Percentiles rank a stretch among this genome's conserved stretches.
These are phyloP conservation scores for Elsinoe australis DNA, from an alignment of 2,329 filamentous ascomycete genomes.

Conservation along the genomic window DNA sequence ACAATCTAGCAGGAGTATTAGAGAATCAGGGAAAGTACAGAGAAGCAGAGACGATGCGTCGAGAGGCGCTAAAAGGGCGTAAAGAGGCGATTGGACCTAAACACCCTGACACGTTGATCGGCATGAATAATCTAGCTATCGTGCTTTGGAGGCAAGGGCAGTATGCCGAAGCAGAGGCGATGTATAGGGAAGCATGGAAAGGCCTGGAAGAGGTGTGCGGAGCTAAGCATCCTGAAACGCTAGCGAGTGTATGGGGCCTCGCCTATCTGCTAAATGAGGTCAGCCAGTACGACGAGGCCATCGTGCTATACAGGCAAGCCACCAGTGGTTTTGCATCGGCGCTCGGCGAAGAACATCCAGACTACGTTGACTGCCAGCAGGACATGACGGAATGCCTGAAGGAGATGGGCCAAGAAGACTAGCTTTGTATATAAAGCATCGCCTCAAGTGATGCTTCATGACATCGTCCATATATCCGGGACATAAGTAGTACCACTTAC, in stretches of 20 bases:
- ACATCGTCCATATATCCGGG: too few species aligned
- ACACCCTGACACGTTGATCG: slow-evolving; percentile 21
- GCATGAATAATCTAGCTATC: slow-evolving; percentile 20
- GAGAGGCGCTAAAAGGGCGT: slow-evolving; percentile 19
- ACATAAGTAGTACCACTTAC: too few species aligned
- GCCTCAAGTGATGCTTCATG: too few species aligned
- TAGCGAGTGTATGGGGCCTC: slow-evolving; percentile 9
- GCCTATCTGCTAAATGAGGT: not conserved
- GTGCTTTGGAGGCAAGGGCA: not conserved
- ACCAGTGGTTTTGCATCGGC: not conserved
- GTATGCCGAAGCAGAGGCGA: not conserved
- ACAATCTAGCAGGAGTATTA: slow-evolving; percentile 2
- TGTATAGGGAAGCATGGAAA: not conserved
- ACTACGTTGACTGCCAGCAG: not conserved
- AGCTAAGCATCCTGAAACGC: slow-evolving; percentile 21
- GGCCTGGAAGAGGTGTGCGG: slow-evolving; percentile 20
- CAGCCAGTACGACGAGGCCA: not conserved
- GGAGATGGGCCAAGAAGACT: too few species aligned
- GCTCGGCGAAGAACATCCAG: not conserved
- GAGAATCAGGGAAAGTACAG: not conserved
- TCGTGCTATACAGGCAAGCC: not conserved
- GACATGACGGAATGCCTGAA: too few species aligned
- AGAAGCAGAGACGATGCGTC: slow-evolving; percentile 18
- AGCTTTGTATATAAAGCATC: too few species aligned
- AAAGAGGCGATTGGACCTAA: slow-evolving; percentile 20